These are phyloP conservation scores for Beauveria asiatica DNA, from an alignment of 2,329 filamentous ascomycete genomes.

Conservation along the genomic window DNA sequence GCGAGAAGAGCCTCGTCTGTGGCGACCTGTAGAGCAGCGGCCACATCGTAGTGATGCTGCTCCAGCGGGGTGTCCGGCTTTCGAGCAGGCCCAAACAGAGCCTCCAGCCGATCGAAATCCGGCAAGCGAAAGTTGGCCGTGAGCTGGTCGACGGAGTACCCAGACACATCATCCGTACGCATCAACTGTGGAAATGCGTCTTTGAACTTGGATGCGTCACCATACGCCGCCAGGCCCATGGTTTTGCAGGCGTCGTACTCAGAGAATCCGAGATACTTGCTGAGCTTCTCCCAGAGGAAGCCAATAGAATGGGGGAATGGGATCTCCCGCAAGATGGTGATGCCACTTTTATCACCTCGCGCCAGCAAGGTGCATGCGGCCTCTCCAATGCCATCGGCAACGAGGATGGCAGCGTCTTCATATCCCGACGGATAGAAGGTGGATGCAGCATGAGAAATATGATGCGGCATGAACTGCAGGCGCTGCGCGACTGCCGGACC, in stretches of 20 bases:
- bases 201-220: not conserved
- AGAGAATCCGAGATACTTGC: constrained; percentile 5
- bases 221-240: constrained; percentile 3
- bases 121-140: constrained; percentile 5
- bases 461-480: constrained; percentile 1
- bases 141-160: not conserved
- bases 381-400: constrained; percentile 7
- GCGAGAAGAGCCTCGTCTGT: constrained; percentile 1
- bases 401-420: constrained; percentile 3
- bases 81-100: constrained; percentile 1
- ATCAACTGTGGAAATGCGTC: not conserved
- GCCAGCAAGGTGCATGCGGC: not conserved
- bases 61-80: not conserved
- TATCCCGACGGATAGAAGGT: constrained; percentile 1
- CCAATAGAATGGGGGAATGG: constrained; percentile 3
- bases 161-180: not conserved
- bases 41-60: constrained; percentile 2
- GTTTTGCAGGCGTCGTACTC: constrained; percentile 5
- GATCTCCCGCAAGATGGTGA: constrained; percentile 14
- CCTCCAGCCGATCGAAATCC: not conserved
- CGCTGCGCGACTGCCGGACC: not conserved
- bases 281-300: constrained; percentile 5
- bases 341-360: constrained; percentile 13
- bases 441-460: constrained; percentile 3
- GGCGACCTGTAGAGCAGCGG: constrained; percentile 3